Percentiles rank a stretch among this genome's conserved stretches.
Evolutionary conservation across 108 stramenopile species (phyloP).

Genomic region (Phaeodactylum tricornutum): DNA sequence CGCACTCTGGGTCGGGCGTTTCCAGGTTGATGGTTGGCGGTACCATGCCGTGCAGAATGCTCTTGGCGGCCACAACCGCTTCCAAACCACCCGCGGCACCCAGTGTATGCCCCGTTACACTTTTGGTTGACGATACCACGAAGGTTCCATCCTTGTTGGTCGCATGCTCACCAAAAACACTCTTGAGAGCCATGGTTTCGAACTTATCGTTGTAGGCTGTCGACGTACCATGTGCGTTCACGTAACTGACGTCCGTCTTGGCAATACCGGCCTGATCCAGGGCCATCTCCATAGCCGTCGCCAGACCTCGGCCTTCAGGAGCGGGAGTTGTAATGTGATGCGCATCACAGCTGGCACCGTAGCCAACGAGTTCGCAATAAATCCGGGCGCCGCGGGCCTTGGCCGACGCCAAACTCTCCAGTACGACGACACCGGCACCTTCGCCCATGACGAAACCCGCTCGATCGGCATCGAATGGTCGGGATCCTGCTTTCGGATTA

Average conservation of each 20-base stretch:
- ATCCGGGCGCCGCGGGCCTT: conserved; percentile 87
- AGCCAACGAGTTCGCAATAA: conserved; percentile 90
- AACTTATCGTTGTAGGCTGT: conserved; percentile 97
- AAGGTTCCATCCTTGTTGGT: conserved; percentile 64
- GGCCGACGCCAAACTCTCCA: conserved; percentile 90
- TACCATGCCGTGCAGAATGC: conserved; percentile 70
- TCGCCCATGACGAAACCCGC: conserved; percentile 99
- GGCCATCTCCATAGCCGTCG: conserved; percentile 89
- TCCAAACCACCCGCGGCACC: conserved; percentile 96
- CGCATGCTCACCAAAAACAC: conserved; percentile 86
- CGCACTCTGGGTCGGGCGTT: conserved; percentile 92
- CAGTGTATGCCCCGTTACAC: conserved; percentile 93
- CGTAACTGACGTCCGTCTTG: conserved; percentile 75
- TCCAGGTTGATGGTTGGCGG: conserved; percentile 95
- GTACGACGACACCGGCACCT: conserved; percentile 91
- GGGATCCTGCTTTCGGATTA: conserved; percentile 70
- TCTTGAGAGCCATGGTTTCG: conserved; percentile 94
- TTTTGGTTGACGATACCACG: conserved; percentile 87
- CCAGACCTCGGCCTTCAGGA: conserved; percentile 89
- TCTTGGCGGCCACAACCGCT: conserved; percentile 81
- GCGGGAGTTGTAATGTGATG: conserved; percentile 97
- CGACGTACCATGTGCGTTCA: conserved; percentile 96
- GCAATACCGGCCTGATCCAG: conserved; percentile 66
- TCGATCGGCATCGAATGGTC: conserved; percentile 91
- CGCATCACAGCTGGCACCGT: conserved; percentile 94